A percentile compares a stretch with the other conserved stretches of the same genome.
phyloP scores from a whole-genome alignment of 2,329 filamentous ascomycete genomes.

The Fusarium haematococcum region DNA sequence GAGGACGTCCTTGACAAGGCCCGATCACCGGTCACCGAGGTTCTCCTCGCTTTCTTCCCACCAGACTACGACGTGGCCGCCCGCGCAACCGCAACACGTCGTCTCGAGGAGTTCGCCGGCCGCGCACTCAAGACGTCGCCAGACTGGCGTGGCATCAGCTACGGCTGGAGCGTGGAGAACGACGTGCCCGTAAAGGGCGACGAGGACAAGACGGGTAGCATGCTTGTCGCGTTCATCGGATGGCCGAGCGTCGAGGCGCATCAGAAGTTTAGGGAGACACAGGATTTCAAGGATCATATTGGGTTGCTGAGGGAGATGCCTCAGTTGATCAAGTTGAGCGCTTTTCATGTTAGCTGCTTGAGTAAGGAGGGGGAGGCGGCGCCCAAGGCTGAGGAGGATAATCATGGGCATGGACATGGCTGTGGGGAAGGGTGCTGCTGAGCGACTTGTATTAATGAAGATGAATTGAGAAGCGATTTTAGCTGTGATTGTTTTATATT shows the following conservation, averaged over 20 bases:
- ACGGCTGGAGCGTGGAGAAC: conserved; percentile 49
- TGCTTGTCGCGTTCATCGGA: conserved; percentile 47
- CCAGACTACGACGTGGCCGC: conserved; percentile 32
- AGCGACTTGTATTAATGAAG: not conserved
- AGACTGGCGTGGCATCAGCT: conserved; percentile 41
- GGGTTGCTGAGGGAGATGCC: conserved; percentile 39
- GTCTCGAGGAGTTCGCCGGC: conserved; percentile 29
- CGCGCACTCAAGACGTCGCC: conserved; percentile 31
- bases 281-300: conserved; percentile 51
- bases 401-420: conserved; percentile 28
- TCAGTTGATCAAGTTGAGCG: conserved; percentile 32
- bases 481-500: not conserved
- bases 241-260: conserved; percentile 55
- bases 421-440: conserved; percentile 32
- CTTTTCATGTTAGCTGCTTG: conserved; percentile 39
- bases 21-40: conserved; percentile 37
- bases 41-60: conserved; percentile 38
- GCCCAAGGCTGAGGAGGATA: conserved; percentile 16
- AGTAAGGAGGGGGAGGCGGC: conserved; percentile 26
- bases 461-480: not conserved
- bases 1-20: conserved; percentile 38
- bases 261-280: conserved; percentile 49
- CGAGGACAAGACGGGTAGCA: conserved; percentile 39
- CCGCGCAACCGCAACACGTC: conserved; percentile 31
- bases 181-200: conserved; percentile 47